These are phyloP conservation scores for Haplosporangium gracile DNA, from an alignment of 192 early-diverging fungal genomes.

Conservation along the genomic window DNA sequence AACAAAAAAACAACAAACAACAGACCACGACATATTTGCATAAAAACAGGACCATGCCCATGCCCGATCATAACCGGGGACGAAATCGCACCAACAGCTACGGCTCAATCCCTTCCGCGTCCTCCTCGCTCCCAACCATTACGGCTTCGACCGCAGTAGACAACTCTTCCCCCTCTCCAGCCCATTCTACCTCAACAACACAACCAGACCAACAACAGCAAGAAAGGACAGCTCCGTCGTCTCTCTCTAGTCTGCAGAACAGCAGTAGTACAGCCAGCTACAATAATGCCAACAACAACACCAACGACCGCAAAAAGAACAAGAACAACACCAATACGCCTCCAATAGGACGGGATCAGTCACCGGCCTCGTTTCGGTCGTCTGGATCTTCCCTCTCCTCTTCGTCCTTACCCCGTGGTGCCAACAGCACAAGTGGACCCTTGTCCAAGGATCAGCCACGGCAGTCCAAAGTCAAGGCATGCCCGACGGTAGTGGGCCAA, in stretches of 20 bases:
- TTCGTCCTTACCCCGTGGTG: background rate
- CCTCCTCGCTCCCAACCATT: background rate
- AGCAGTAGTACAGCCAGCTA: background rate
- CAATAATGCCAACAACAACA: background rate
- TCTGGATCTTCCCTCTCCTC: conserved; percentile 3
- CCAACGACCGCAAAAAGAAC: background rate
- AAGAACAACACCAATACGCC: conserved; percentile 4
- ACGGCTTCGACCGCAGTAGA: background rate
- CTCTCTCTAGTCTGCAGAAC: background rate
- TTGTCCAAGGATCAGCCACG: background rate
- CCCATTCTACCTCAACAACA: background rate
- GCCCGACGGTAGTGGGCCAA: background rate
- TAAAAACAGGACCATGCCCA: background rate
- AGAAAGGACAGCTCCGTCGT: background rate
- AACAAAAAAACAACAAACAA: background rate
- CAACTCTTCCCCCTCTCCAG: background rate
- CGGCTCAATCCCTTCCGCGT: conserved; percentile 1
- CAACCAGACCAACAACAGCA: background rate
- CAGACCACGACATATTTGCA: background rate
- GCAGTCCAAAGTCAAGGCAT: background rate
- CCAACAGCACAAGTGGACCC: background rate
- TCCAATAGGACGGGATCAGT: background rate
- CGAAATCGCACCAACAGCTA: background rate
- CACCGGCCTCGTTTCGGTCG: conserved; percentile 9
- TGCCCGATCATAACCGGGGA: conserved; percentile 6